Evolutionary conservation across 179 eudicot species (phyloP).

Genomic region (Spinacia oleracea): DNA sequence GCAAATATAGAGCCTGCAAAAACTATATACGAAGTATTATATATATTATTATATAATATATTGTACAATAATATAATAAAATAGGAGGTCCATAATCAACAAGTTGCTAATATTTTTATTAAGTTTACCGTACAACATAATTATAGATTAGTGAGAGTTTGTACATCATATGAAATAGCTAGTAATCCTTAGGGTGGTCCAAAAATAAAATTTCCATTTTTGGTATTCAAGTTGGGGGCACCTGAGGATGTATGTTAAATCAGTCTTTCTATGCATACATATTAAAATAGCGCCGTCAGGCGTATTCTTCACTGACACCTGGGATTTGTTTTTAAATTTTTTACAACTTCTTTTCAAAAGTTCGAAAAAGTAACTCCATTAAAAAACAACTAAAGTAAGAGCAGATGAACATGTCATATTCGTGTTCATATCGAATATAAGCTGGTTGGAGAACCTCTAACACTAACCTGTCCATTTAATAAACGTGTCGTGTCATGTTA

Average conservation of each 20-base stretch:
- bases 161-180: neutral
- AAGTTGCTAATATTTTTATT: conserved; percentile 3
- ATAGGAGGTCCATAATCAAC: neutral
- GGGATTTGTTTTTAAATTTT: neutral
- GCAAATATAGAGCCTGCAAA: conserved; percentile 14
- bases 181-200: conserved; percentile 6
- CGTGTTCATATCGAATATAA: no score
- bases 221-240: conserved; percentile 13
- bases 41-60: neutral
- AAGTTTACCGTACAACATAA: conserved; percentile 14
- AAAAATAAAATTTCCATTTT: neutral
- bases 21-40: no score
- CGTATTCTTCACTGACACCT: conserved; percentile 34
- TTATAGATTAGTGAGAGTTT: neutral
- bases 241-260: neutral
- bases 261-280: neutral
- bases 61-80: conserved; percentile 11
- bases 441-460: no score
- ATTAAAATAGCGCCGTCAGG: conserved; percentile 26
- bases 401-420: no score
- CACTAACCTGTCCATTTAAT: no score
- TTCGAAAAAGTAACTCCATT: neutral
- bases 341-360: neutral
- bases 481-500: no score
- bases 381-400: neutral